Base-by-base conservation (phyloP, 2,329 filamentous ascomycete genomes). In the Microcyclosporella mali region DNA sequence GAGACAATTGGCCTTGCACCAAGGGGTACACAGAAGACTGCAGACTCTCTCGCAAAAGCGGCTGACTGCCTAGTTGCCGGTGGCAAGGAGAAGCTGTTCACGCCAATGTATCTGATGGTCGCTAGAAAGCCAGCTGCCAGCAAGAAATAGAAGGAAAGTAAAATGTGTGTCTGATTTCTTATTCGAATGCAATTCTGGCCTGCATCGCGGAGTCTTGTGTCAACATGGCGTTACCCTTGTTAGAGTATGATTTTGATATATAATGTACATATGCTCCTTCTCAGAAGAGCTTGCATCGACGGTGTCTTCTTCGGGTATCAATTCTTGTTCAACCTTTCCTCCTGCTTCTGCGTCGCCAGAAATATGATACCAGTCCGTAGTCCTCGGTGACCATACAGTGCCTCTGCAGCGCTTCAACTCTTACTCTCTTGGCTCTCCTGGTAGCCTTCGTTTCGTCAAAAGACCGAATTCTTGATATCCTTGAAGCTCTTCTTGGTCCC, bases 71-170 rank as follows among this genome's bases (percentile, higher is more conserved):
- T 97, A 39, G 89, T 95, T 17, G 87, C 85, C 37, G 90, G 90
- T 68, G 90, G 82, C 28, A 79, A 81, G 65, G 77, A 90, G 71
- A 85, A 94, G 67, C 78, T 97, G 14, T 97, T 97, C 70, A 97
- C 90, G 1, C 90, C 90, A 43, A 97, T 97, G 90, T 95, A 95
- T 72, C 74, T 97, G 62, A 95, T 95, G 87, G 80, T 97, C 46
- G 90, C 81, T 50, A 81, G 86, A 69, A 95, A 95, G 75, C 88
- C 90, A 25, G 37, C 47, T 14, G 31, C 33, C 21, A 35, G n/a
- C 17, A 33, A 15, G 30, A 44, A 44, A 16, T 40, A 37, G 41
- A 35, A 3, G 11, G 12, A 12, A 19, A 14, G 12, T 12, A n/a
- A 16, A 18, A 9, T 25, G 21, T 19, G 34, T 38, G 33, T 39